Percentiles rank a stretch among this genome's conserved stretches.
Conservation (phyloP, 441 rosid genomes). For the Melastoma candidum region DNA sequence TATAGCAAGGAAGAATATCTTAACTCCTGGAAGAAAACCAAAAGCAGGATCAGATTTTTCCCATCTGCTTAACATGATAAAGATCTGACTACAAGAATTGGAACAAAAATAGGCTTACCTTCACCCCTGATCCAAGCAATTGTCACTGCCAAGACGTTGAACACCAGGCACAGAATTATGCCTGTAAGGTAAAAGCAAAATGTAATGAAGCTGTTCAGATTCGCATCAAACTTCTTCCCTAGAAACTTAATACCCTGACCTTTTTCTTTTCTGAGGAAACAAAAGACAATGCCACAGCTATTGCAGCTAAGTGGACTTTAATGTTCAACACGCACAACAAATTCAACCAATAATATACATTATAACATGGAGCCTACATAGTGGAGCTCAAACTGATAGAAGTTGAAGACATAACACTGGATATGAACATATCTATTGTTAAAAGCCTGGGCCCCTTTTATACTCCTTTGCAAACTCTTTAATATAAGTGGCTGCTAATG, state of each 20-base stretch:
- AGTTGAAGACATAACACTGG: too few species aligned
- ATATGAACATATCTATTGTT: too few species aligned
- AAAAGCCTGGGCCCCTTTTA: too few species aligned
- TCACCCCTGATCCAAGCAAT: constrained; percentile 92
- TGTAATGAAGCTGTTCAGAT: background rate
- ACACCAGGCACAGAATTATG: constrained; percentile 70
- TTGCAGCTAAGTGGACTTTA: too few species aligned
- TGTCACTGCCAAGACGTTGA: constrained; percentile 64
- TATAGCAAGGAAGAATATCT: constrained; percentile 74
- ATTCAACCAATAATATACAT: too few species aligned
- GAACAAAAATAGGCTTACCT: constrained; percentile 35
- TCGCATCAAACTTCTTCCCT: background rate
- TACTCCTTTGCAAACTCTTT: too few species aligned
- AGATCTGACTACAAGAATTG: constrained; percentile 8
- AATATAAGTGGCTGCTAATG: too few species aligned
- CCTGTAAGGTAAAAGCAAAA: constrained; percentile 24
- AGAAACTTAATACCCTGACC: background rate
- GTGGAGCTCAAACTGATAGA: too few species aligned
- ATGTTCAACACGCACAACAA: too few species aligned
- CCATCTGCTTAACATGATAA: background rate
- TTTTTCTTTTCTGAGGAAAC: too few species aligned
- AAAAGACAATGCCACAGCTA: too few species aligned
- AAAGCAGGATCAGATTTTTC: background rate
- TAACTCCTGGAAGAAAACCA: constrained; percentile 43
- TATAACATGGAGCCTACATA: too few species aligned